phyloP scores from a whole-genome alignment of 352 stramenopile genomes.

The Phytophthora vignae region DNA sequence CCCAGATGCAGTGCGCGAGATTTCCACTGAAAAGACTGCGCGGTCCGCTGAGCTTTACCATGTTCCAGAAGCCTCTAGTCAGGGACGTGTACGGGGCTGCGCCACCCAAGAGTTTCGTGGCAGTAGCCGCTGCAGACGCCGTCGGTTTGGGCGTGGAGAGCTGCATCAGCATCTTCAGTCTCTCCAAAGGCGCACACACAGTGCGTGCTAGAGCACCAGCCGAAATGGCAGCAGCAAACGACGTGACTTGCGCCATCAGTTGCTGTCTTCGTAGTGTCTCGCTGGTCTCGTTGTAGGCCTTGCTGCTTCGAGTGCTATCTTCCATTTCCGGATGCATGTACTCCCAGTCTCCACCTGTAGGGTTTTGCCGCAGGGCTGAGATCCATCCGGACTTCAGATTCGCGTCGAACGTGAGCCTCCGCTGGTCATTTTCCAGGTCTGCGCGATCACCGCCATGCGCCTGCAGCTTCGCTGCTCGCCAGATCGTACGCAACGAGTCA shows the following conservation, averaged over 20 bases:
- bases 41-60: conserved; percentile 67
- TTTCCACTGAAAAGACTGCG: conserved; percentile 84
- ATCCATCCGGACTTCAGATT: conserved; percentile 82
- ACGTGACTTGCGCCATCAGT: conserved; percentile 51
- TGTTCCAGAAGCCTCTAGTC: conserved; percentile 64
- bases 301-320: conserved; percentile 15
- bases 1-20: conserved; percentile 81
- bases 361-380: conserved; percentile 75
- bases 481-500: conserved; percentile 63
- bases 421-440: conserved; percentile 42
- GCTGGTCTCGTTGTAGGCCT: conserved; percentile 33
- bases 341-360: conserved; percentile 68
- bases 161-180: conserved; percentile 88
- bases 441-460: conserved; percentile 39
- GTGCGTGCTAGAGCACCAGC: conserved; percentile 72
- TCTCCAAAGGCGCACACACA: conserved; percentile 75
- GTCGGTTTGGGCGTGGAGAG: conserved; percentile 43
- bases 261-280: conserved; percentile 33
- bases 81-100: conserved; percentile 56
- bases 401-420: conserved; percentile 68
- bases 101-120: conserved; percentile 11
- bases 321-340: conserved; percentile 49
- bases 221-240: conserved; percentile 68
- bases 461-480: conserved; percentile 74
- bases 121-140: conserved; percentile 1